Percentiles rank a stretch among this genome's conserved stretches.
phyloP scores from a whole-genome alignment of 305 asterid species.

The Nicotiana rustica region DNA sequence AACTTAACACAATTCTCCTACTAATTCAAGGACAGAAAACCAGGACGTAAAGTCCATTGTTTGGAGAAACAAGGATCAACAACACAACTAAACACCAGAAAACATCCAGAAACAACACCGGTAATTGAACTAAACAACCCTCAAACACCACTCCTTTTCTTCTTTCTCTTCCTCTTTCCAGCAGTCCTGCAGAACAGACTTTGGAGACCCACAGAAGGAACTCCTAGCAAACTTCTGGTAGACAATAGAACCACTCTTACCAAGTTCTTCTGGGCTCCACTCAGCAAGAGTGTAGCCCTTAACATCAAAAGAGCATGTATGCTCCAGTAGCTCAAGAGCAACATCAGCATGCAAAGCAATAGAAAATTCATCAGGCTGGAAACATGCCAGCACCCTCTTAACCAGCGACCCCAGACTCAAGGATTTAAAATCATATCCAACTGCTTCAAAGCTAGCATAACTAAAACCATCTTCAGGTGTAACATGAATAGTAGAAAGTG shows the following conservation, averaged over 20 bases:
- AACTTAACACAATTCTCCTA: background rate
- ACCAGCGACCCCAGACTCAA: constrained; percentile 35
- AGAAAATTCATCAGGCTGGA: constrained; percentile 48
- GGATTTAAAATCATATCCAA: constrained; percentile 43
- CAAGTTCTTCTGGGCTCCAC: constrained; percentile 42
- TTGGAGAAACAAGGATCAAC: background rate
- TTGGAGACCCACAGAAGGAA: constrained; percentile 41
- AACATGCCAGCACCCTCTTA: constrained; percentile 52
- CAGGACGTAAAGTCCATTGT: background rate
- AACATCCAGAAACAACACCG: background rate
- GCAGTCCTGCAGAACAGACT: constrained; percentile 37
- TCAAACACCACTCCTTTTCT: constrained; percentile 28
- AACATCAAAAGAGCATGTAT: constrained; percentile 33
- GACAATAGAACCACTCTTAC: constrained; percentile 44
- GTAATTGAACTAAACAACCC: constrained; percentile 14
- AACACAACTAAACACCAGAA: background rate
- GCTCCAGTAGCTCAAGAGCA: constrained; percentile 28
- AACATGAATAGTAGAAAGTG: constrained; percentile 53
- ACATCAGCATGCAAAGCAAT: constrained; percentile 44
- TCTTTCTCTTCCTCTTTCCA: constrained; percentile 44
- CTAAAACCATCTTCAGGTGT: constrained; percentile 61
- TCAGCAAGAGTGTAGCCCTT: constrained; percentile 47
- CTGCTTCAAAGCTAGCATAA: constrained; percentile 56
- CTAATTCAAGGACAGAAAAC: background rate
- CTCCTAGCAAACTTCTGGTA: constrained; percentile 43